Conservation (phyloP, 768 basidiomycete species). For the Sporobolomyces roseus region DNA sequence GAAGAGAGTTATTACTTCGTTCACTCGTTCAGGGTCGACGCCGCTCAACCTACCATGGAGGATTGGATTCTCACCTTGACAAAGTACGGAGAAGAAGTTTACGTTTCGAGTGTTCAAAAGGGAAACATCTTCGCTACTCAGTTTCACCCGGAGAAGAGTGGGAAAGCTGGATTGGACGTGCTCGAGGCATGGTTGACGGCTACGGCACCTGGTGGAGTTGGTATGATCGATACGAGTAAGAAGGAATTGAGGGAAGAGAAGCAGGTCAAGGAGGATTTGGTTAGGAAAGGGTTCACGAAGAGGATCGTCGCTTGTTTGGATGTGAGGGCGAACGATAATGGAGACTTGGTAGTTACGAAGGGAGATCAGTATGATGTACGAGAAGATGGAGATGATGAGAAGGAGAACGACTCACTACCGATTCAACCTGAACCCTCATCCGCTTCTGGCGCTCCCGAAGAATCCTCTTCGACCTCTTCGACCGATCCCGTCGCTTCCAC, state of each 20-base stretch:
- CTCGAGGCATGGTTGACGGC: slow-evolving; percentile 69
- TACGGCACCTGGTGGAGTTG: slow-evolving; percentile 16
- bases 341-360: slow-evolving; percentile 97
- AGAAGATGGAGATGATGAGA: slow-evolving; percentile 18
- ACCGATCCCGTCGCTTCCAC: slow-evolving; percentile 29
- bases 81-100: slow-evolving; percentile 89
- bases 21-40: slow-evolving; percentile 85
- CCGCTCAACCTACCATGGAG: slow-evolving; percentile 59
- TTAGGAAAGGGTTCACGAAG: slow-evolving; percentile 68
- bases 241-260: slow-evolving; percentile 14
- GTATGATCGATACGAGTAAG: slow-evolving; percentile 27
- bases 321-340: slow-evolving; percentile 89
- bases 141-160: slow-evolving; percentile 98
- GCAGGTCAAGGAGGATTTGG: slow-evolving; percentile 37
- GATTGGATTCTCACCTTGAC: slow-evolving; percentile 80
- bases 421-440: too few species aligned
- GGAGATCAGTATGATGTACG: slow-evolving; percentile 77
- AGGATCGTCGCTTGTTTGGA: slow-evolving; percentile 97
- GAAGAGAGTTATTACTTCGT: slow-evolving; percentile 89
- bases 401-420: slow-evolving; percentile 15
- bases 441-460: slow-evolving; percentile 31
- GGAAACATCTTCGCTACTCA: slow-evolving; percentile 87
- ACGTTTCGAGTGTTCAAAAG: slow-evolving; percentile 75
- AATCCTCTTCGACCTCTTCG: slow-evolving; percentile 19
- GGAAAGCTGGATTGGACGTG: slow-evolving; percentile 74